A percentile compares a stretch with the other conserved stretches of the same genome.
Conservation (phyloP, 2,329 filamentous ascomycete species). For the Epicoccum sorghinum region DNA sequence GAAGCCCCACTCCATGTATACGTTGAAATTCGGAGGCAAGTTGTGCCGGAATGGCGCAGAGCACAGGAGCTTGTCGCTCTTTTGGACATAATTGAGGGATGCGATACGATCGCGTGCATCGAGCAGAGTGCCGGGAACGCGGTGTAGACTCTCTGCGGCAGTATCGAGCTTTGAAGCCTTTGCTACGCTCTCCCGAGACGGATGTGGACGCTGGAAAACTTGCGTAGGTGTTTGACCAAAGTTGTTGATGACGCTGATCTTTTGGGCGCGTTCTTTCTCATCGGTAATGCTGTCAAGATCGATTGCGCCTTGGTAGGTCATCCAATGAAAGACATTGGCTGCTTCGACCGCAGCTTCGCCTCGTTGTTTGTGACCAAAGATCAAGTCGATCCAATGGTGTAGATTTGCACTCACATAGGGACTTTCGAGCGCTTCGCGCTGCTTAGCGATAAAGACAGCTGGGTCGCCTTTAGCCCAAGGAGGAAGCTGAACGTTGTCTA, state of each 20-base stretch:
- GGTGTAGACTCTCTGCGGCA: slow-evolving; percentile 74
- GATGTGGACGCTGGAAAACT: slow-evolving; percentile 83
- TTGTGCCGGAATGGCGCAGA: slow-evolving; percentile 85
- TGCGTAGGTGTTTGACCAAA: slow-evolving; percentile 98
- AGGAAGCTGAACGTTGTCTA: slow-evolving; percentile 87
- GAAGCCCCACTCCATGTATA: slow-evolving; percentile 95
- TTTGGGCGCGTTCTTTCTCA: slow-evolving; percentile 82
- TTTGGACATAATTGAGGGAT: slow-evolving; percentile 77
- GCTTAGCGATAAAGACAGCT: slow-evolving; percentile 92
- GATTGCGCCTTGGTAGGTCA: slow-evolving; percentile 92
- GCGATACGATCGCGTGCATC: slow-evolving; percentile 78
- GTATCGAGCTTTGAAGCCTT: slow-evolving; percentile 76
- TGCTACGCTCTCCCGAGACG: slow-evolving; percentile 70
- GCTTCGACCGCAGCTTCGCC: slow-evolving; percentile 91
- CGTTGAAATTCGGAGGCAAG: slow-evolving; percentile 84
- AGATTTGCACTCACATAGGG: slow-evolving; percentile 88
- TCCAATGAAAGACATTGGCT: slow-evolving; percentile 93
- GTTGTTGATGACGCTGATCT: slow-evolving; percentile 96
- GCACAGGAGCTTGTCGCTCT: slow-evolving; percentile 81
- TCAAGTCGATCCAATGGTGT: slow-evolving; percentile 93
- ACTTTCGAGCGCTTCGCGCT: slow-evolving; percentile 93
- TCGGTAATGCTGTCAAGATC: slow-evolving; percentile 92
- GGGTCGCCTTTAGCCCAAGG: slow-evolving; percentile 97
- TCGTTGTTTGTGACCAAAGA: slow-evolving; percentile 93
- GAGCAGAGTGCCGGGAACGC: slow-evolving; percentile 78